Base-by-base conservation (phyloP, 208 protist genomes). In the Leishmania major region DNA sequence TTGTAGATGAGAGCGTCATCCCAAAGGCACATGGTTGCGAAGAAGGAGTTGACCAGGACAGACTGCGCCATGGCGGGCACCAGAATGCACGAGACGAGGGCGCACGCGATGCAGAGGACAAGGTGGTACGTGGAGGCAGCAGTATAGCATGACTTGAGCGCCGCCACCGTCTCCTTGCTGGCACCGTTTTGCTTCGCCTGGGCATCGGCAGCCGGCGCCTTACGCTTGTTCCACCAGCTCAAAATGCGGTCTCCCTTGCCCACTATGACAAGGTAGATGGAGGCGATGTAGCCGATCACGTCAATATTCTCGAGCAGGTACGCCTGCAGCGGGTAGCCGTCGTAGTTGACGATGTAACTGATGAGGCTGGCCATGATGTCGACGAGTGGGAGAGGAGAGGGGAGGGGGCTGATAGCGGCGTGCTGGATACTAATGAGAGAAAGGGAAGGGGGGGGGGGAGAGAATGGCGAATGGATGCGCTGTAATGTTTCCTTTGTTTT, bases 181-280 rank as follows among this genome's bases (percentile, higher is more conserved):
- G 57, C 28, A 19, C 80, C 72, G 69, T 80, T 83, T 49, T 75
- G 76, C 74, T 66, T 47, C 25, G 7, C 22, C 28, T 13, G 2
- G 43, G 40, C 60, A 60, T 45, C 51, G 53, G 28, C 47, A 37
- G 57, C 62, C 74, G 31, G 62, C 25, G 4, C 53, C 60, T 47
- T 37, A 40, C 72, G 62, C 70, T 75, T 78, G 80, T 83, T 85
- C 72, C 85, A 82, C 86, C 86, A 89, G 66, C 82, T 49, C 13
- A 87, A 77, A 59, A 89, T 87, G 64, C 74, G 66, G 31, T 84
- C 72, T 3, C 90, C 86, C 64, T 79, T 84, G 71, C 90, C 89
- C n/a, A 93, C 90, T 72, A 93, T 89, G 37, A 86, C 80, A 43
- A 96, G 83, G 83, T 96, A 96, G 35, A 79, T 47, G 11, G 75